Evolutionary conservation across 345 rosid species (phyloP), one percentile per base, ranked within the genome.

Genomic region (Garcia nutans): DNA sequence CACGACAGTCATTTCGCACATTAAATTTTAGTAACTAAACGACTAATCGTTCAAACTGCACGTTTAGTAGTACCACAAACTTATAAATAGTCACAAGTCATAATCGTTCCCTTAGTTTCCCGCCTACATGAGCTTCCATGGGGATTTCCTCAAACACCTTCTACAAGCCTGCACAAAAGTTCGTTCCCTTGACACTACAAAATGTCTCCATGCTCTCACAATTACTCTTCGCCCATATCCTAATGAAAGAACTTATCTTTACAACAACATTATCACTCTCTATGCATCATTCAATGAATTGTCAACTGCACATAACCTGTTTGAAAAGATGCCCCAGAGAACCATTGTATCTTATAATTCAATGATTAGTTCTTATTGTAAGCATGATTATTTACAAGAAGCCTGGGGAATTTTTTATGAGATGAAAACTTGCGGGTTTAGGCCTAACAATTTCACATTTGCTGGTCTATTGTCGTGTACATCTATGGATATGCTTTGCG

Each of bases 121-220:
- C 41, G 71, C 72, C 86, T 76, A 70, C 65, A 91, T 91, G 93
- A 84, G 79, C 84, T 69, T 80, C 80, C 60, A 81, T 78, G 81
- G 83, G 66, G 81, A 75, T 80, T 71, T 85, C 69, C 56, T 79
- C 82, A 77, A 72, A 70, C 85, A 71, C 22, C 82, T 91, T 61
- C 92, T 90, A 72, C 83, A 81, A 54, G 70, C 73, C 62, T 84
- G 88, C 85, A 67, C 84, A 50, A 84, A 64, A 57, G 33, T 74
- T 83, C 89, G 79, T 71, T 85, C 93, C 47, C 81, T 93, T 61
- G 64, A 76, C 33, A 82, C 77, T 19, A 82, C 89, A 16, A 89
- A 86, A 71, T 71, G 85, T 79, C 91, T 93, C 44, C 98, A 93
- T 47, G 99, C 96, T 0, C 89, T 93, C 47, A 60, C 84, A 74